Evolutionary conservation across 2,329 filamentous ascomycete species (phyloP).

Genomic region (Tricladium varicosporioides): DNA sequence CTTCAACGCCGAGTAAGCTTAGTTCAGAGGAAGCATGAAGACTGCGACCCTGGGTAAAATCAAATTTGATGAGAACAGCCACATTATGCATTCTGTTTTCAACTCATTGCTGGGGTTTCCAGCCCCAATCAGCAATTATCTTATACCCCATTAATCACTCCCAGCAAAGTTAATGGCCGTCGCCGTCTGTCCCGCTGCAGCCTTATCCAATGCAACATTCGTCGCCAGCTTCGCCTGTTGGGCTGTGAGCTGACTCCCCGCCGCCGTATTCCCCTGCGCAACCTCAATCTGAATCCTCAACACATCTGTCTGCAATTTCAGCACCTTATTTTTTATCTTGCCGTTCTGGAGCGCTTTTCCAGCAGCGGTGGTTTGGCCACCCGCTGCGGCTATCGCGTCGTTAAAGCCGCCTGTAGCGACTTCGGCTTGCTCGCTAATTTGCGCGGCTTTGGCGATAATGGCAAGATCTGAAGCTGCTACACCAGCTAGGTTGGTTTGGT

Average conservation of each 20-base stretch:
- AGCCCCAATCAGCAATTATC: too few relatives aligned
- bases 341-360: conserved; percentile 49
- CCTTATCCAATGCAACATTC: conserved; percentile 44
- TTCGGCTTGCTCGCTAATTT: conserved; percentile 54
- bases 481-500: conserved; percentile 43
- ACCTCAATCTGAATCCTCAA: conserved; percentile 49
- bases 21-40: too few relatives aligned
- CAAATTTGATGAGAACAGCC: too few relatives aligned
- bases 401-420: conserved; percentile 48
- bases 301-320: conserved; percentile 54
- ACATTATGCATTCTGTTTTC: too few relatives aligned
- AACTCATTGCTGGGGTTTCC: too few relatives aligned
- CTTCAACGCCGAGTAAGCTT: too few relatives aligned
- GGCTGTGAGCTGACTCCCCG: conserved; percentile 42
- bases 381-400: conserved; percentile 41
- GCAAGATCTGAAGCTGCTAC: conserved; percentile 47
- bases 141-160: background rate
- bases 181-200: conserved; percentile 35
- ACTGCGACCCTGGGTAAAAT: too few relatives aligned
- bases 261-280: conserved; percentile 46
- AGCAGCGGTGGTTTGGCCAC: conserved; percentile 39
- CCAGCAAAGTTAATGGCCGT: conserved; percentile 23
- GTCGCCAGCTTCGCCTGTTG: conserved; percentile 52
- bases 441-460: conserved; percentile 48
- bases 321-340: conserved; percentile 61